Conservation (phyloP, 306 rosid species). For the Rubus parviflorus region DNA sequence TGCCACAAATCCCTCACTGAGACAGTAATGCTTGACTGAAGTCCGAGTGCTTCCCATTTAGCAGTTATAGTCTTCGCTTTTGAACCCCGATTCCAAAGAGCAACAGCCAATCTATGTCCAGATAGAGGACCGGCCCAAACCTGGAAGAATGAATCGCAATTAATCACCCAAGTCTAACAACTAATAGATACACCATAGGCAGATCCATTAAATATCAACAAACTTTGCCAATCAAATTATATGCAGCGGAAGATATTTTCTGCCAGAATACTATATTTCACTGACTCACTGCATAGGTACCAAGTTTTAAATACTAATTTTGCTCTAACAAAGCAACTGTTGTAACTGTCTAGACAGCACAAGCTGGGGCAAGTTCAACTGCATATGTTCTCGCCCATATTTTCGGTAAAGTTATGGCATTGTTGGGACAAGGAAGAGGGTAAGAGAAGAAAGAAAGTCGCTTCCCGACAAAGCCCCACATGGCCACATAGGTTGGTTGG, state of each 20-base stretch:
- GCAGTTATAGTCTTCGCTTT: conserved; percentile 52
- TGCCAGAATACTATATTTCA: background rate
- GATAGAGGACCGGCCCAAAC: conserved; percentile 98
- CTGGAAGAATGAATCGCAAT: conserved; percentile 39
- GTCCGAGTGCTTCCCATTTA: conserved; percentile 68
- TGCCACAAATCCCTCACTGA: conserved; percentile 88
- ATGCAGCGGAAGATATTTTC: background rate
- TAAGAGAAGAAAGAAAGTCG: background rate
- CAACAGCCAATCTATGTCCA: conserved; percentile 57
- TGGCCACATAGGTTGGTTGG: background rate
- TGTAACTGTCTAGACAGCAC: background rate
- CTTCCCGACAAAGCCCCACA: background rate
- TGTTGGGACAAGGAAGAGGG: background rate
- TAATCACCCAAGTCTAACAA: conserved; percentile 15
- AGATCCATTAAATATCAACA: background rate
- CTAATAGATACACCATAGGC: background rate
- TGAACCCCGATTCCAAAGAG: conserved; percentile 91
- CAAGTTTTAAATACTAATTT: background rate
- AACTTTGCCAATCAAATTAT: background rate
- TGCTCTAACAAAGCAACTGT: background rate
- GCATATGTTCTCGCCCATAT: background rate
- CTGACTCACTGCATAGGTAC: background rate
- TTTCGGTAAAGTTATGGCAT: background rate
- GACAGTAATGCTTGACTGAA: conserved; percentile 54
- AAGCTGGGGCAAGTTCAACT: background rate